Evolutionary conservation across 805 yeast genomes (phyloP).

Genomic region (Myxozyma kluyveri): DNA sequence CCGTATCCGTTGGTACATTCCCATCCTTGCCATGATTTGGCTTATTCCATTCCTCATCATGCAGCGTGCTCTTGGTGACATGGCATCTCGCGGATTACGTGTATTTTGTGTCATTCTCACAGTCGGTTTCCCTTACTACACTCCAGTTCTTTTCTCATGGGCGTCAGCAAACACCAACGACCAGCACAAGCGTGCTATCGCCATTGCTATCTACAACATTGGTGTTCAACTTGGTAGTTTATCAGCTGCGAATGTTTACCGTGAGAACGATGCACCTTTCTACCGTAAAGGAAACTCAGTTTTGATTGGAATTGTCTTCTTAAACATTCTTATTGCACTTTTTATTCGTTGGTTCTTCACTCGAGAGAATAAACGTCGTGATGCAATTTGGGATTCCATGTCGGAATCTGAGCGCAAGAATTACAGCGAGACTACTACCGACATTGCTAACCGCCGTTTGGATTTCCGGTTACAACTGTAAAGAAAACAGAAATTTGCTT

Average conservation of each 20-base stretch:
- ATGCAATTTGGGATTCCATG: conserved; percentile 50
- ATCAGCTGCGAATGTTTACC: conserved; percentile 55
- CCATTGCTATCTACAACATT: conserved; percentile 64
- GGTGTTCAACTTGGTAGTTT: conserved; percentile 60
- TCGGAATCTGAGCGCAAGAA: conserved; percentile 49
- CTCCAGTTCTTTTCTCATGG: conserved; percentile 55
- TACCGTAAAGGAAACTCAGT: conserved; percentile 57
- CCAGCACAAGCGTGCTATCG: conserved; percentile 59
- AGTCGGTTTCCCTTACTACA: conserved; percentile 26
- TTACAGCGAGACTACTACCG: conserved; percentile 48
- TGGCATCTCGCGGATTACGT: conserved; percentile 17
- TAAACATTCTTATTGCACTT: conserved; percentile 20
- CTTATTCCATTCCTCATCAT: conserved; percentile 23
- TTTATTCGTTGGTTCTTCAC: conserved; percentile 35
- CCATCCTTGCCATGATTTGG: conserved; percentile 25
- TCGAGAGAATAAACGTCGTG: conserved; percentile 39
- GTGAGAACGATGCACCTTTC: conserved; percentile 55
- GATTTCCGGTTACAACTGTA: conserved; percentile 44
- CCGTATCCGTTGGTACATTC: conserved; percentile 21
- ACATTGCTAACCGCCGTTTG: conserved; percentile 56
- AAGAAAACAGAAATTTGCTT: too few relatives aligned
- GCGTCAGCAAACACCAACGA: conserved; percentile 60
- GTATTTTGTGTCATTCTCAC: conserved; percentile 24
- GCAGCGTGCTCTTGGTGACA: conserved; percentile 20
- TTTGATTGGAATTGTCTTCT: conserved; percentile 17